Percentiles rank a stretch among this genome's conserved stretches.
Conservation (phyloP, 176 grass and related monocot species). For the Zoysia japonica region DNA sequence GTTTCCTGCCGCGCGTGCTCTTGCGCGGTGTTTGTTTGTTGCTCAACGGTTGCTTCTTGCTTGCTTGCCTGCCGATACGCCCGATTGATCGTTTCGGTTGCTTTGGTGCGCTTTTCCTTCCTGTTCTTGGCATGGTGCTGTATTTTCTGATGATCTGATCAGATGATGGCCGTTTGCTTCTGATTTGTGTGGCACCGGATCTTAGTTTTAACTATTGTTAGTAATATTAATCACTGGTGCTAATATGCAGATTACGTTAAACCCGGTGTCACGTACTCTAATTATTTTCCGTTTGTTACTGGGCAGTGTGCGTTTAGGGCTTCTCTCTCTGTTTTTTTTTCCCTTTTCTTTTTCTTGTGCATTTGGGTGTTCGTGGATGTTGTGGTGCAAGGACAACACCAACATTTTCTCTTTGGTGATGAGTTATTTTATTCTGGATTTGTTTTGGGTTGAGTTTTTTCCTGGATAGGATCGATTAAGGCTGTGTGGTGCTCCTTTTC, state of each 20-base stretch:
- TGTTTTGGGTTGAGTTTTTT: not conserved
- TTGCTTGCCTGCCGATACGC: not conserved
- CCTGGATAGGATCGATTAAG: not conserved
- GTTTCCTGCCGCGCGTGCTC: slow-evolving; percentile 18
- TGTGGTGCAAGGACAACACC: not conserved
- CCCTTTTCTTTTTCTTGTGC: not conserved
- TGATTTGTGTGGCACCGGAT: not conserved
- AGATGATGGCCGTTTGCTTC: not conserved
- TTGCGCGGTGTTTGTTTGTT: not conserved
- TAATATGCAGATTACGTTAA: too few species aligned
- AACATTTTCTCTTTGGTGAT: not conserved
- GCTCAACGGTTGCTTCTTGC: not conserved
- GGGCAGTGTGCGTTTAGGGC: not conserved
- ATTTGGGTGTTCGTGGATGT: slow-evolving; percentile 7
- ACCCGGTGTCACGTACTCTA: too few species aligned
- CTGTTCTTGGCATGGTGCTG: not conserved
- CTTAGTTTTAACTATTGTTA: too few species aligned
- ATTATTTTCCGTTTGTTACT: not conserved
- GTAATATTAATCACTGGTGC: too few species aligned
- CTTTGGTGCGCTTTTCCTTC: not conserved
- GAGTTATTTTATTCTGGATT: not conserved
- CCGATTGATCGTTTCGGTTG: too few species aligned
- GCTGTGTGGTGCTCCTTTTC: slow-evolving; percentile 5
- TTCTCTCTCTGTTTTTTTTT: not conserved
- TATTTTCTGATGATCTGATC: slow-evolving; percentile 25